A percentile compares a stretch with the other conserved stretches of the same genome.
Conservation (phyloP, 2,329 filamentous ascomycete species). For the Ascomycota sp. region DNA sequence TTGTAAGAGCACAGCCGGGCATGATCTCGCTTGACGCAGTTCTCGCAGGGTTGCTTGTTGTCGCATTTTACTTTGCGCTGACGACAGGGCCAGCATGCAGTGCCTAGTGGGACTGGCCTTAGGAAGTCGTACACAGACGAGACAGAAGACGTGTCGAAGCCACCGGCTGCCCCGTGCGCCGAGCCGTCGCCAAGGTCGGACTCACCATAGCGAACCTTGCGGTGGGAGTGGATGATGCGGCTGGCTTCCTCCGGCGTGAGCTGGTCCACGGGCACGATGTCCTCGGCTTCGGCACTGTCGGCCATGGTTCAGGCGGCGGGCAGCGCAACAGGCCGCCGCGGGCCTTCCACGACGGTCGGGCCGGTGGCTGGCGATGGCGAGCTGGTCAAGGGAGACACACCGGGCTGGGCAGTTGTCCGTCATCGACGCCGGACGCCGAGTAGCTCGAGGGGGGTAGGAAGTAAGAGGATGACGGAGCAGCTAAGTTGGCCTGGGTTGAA, state of each 20-base stretch:
- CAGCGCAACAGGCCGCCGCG: no score
- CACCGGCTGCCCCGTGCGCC: no score
- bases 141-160: neutral
- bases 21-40: slow-evolving; percentile 44
- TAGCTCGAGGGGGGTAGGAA: neutral
- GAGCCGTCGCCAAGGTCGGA: slow-evolving; percentile 2
- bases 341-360: neutral
- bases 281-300: slow-evolving; percentile 21
- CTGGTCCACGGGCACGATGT: slow-evolving; percentile 27
- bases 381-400: neutral
- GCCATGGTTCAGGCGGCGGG: slow-evolving; percentile 14
- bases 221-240: slow-evolving; percentile 45
- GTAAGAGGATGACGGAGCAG: neutral
- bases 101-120: slow-evolving; percentile 18
- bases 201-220: slow-evolving; percentile 46
- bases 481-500: neutral
- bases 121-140: neutral
- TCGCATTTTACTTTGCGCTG: slow-evolving; percentile 49
- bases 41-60: slow-evolving; percentile 45
- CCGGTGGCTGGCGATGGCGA: neutral
- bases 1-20: slow-evolving; percentile 44
- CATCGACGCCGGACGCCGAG: neutral
- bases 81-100: slow-evolving; percentile 43
- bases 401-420: neutral
- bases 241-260: slow-evolving; percentile 42